Percentiles rank a stretch among this genome's conserved stretches.
Evolutionary conservation across 2,329 filamentous ascomycete genomes (phyloP).

Genomic region (Talaromyces islandicus): DNA sequence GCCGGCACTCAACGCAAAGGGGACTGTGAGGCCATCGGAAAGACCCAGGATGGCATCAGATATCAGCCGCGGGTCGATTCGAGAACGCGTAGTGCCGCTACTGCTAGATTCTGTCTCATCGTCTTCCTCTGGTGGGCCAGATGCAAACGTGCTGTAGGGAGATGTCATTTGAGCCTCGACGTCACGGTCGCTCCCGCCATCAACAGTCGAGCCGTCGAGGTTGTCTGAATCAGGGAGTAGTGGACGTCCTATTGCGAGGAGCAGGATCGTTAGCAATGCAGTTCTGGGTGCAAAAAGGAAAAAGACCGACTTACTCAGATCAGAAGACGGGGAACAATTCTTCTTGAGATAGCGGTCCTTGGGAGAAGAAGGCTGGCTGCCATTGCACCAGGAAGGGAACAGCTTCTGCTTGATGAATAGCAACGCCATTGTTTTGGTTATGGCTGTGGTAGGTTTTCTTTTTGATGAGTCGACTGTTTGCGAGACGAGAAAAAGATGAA

Average conservation of each 20-base stretch:
- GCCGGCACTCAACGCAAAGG: constrained; percentile 68
- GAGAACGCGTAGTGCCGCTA: constrained; percentile 21
- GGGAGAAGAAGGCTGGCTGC: constrained; percentile 7
- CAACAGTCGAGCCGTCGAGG: constrained; percentile 14
- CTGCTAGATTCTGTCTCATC: constrained; percentile 10
- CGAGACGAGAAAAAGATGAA: neutral
- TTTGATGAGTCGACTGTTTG: neutral
- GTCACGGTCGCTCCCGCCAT: constrained; percentile 19
- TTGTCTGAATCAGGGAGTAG: constrained; percentile 23
- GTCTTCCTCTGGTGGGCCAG: constrained; percentile 5
- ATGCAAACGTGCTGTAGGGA: constrained; percentile 29
- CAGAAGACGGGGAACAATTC: constrained; percentile 10
- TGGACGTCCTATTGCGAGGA: constrained; percentile 22
- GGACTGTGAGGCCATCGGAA: constrained; percentile 67
- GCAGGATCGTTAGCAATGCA: neutral
- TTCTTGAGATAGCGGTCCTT: constrained; percentile 9
- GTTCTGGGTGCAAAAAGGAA: neutral
- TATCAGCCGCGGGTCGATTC: constrained; percentile 40
- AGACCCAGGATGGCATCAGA: constrained; percentile 64
- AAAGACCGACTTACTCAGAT: constrained; percentile 8
- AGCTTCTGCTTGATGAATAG: constrained; percentile 33
- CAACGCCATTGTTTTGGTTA: constrained; percentile 26
- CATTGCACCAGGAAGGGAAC: constrained; percentile 18
- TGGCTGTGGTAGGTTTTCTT: neutral
- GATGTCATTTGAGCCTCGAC: constrained; percentile 26